Evolutionary conservation across 495 filamentous ascomycete species (phyloP).

Genomic region (Trichoderma asperelloides): DNA sequence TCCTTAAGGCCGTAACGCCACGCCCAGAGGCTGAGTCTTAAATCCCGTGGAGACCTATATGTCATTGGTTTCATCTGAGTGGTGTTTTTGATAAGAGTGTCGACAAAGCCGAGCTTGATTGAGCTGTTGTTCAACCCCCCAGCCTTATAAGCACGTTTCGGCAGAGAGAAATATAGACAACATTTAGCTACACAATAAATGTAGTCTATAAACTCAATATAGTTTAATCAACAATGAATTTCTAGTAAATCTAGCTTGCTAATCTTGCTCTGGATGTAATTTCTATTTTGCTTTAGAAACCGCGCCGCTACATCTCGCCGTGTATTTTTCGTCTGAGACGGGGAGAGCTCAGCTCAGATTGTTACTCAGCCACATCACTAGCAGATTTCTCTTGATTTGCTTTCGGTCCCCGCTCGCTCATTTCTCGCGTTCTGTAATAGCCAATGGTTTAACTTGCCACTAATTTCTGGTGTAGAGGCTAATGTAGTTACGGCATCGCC

Average conservation of each 20-base stretch:
- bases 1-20: neutral
- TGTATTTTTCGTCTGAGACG: neutral
- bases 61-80: no score
- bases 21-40: neutral
- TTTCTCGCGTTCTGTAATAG: neutral
- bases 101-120: no score
- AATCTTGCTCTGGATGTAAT: no score
- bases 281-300: no score
- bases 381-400: neutral
- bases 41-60: neutral
- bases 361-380: neutral
- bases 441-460: neutral
- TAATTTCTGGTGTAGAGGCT: neutral
- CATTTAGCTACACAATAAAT: no score
- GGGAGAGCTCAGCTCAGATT: neutral
- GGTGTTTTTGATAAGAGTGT: no score
- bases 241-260: no score
- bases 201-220: no score
- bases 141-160: no score
- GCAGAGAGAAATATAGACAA: no score
- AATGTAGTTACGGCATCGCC: conserved; percentile 34
- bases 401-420: neutral
- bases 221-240: no score
- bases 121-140: no score
- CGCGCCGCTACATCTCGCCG: neutral